phyloP scores from a whole-genome alignment of 2,329 filamentous ascomycete species.

The Alternaria brassicae region DNA sequence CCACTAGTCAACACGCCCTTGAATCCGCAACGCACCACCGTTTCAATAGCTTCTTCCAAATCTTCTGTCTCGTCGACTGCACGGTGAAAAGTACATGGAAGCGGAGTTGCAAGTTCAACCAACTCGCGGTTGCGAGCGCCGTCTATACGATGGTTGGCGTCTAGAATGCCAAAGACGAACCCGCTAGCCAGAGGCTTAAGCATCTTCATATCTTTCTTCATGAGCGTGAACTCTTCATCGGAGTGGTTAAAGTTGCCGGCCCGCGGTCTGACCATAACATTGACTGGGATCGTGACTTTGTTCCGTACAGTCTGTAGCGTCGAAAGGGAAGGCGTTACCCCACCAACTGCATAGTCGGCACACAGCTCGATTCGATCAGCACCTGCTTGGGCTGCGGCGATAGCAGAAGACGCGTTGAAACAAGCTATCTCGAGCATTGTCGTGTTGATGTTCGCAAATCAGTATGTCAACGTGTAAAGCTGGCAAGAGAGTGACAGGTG shows the following conservation, averaged over 20 bases:
- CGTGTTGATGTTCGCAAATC: not conserved
- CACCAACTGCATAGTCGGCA: constrained; percentile 50
- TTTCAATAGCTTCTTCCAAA: constrained; percentile 42
- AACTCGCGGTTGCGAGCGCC: constrained; percentile 51
- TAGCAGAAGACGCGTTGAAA: constrained; percentile 55
- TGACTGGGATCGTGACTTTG: constrained; percentile 51
- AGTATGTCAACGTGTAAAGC: not conserved
- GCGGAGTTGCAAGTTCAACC: constrained; percentile 51
- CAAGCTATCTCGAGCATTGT: constrained; percentile 58
- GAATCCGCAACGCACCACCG: constrained; percentile 56
- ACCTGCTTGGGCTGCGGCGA: constrained; percentile 52
- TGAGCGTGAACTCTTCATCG: constrained; percentile 51
- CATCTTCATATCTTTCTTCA: constrained; percentile 51
- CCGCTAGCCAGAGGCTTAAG: constrained; percentile 54
- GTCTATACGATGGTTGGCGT: constrained; percentile 48
- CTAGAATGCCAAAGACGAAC: constrained; percentile 62
- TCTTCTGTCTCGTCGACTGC: constrained; percentile 58
- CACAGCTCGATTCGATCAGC: constrained; percentile 63
- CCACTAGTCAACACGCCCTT: constrained; percentile 59
- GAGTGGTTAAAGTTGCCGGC: constrained; percentile 56
- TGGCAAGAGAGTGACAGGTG: not conserved
- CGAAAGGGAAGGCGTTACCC: constrained; percentile 51
- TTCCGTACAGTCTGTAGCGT: constrained; percentile 36
- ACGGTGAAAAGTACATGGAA: constrained; percentile 63
- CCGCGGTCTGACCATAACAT: constrained; percentile 63